Base-by-base conservation (phyloP, 2,329 filamentous ascomycete genomes). In the Colletotrichum eremochloae region DNA sequence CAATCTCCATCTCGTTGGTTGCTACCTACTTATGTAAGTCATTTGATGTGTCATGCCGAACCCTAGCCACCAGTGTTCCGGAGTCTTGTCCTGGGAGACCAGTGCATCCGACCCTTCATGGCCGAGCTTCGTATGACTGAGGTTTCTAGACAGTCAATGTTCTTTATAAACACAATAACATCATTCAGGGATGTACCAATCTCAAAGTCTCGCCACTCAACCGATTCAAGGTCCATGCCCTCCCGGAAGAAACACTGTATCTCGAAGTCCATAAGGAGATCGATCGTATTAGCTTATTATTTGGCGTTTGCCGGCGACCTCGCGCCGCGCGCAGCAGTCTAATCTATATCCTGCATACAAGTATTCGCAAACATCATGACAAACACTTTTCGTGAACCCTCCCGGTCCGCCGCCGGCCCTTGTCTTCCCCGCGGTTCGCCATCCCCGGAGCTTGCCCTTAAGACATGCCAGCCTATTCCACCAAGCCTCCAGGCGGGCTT, bases 231-330 rank as follows among this genome's bases (percentile, higher is more conserved):
- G 15, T 15, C 29, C 5, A 18, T 14, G 3, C 14, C 24, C 24
- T 24, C 24, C 20, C 33, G 18, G n/a, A 3, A 40, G 29, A 15
- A 14, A 15, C 2, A 2, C 15, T 12, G 3, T 11, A 44, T 36
- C 7, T 5, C 4, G 5, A 36, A 56, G 24, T 72, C 64, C 61
- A 68, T 68, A 65, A 68, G 48, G 64, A 68, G 48, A 74, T 68
- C 72, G 48, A 74, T 68, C 72, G 20, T 74, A 74, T 72, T 74
- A 72, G 61, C 72, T 58, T 60, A 74, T 72, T 74, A 74, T 14
- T 40, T 61, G 63, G 60, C 7, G 12, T 46, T 38, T 58, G 52
- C 38, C 33, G 24, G 36, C 18, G 33, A 20, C 36, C 40, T 33
- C 33, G 15, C 60, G 42, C n/a, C 18, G 57, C 24, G 31, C 20